These are phyloP conservation scores for Podospora anserina DNA, from an alignment of 495 filamentous ascomycete genomes.

Conservation along the genomic window DNA sequence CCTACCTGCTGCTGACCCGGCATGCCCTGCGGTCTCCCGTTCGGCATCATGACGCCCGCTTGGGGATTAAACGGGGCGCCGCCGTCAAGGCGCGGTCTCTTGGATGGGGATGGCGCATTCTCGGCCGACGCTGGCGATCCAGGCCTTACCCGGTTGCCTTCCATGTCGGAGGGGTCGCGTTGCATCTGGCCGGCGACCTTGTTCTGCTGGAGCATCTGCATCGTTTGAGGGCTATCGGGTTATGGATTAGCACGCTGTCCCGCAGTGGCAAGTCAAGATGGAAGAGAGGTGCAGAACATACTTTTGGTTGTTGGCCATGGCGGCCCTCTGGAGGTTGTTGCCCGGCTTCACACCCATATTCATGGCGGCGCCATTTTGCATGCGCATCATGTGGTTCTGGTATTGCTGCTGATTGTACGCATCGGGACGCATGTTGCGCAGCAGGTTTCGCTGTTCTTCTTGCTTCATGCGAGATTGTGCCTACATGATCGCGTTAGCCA, in stretches of 20 bases:
- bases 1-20: slow-evolving; percentile 70
- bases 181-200: slow-evolving; percentile 74
- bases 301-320: slow-evolving; percentile 75
- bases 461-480: slow-evolving; percentile 65
- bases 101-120: slow-evolving; percentile 88
- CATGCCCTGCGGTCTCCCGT: slow-evolving; percentile 72
- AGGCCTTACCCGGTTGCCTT: slow-evolving; percentile 75
- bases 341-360: slow-evolving; percentile 48
- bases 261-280: not conserved
- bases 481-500: slow-evolving; percentile 32
- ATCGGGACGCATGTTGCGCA: slow-evolving; percentile 62
- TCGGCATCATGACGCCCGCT: slow-evolving; percentile 69
- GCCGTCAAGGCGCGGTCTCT: slow-evolving; percentile 82
- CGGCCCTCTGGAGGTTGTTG: slow-evolving; percentile 66
- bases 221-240: slow-evolving; percentile 54
- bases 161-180: slow-evolving; percentile 80
- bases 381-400: slow-evolving; percentile 52
- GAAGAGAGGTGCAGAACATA: slow-evolving; percentile 39
- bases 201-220: slow-evolving; percentile 63
- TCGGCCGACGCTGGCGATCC: slow-evolving; percentile 79
- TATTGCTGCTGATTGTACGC: slow-evolving; percentile 41
- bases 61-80: slow-evolving; percentile 60
- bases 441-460: slow-evolving; percentile 63
- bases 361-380: slow-evolving; percentile 34
- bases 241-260: not conserved